phyloP scores from a whole-genome alignment of 2,329 filamentous ascomycete species.

The Cylindrodendrum hubeiense region DNA sequence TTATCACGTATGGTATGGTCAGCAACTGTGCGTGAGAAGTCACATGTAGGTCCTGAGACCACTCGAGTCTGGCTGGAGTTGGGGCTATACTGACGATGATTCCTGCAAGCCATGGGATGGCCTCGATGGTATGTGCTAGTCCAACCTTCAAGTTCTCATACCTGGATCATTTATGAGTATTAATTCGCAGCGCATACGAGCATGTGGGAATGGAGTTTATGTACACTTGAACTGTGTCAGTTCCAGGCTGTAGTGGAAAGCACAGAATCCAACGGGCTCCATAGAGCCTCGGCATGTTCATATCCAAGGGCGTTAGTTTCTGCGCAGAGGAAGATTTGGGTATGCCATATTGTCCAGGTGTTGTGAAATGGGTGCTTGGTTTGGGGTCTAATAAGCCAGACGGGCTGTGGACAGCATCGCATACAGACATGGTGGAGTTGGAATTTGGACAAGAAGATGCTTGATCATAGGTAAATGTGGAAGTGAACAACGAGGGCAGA shows the following conservation, averaged over 20 bases:
- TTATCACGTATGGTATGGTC: neutral
- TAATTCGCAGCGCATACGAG: neutral
- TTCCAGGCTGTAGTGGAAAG: neutral
- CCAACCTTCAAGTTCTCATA: neutral
- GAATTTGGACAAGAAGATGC: neutral
- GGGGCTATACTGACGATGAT: neutral
- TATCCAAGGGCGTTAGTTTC: neutral
- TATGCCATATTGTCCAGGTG: neutral
- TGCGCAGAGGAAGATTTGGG: neutral
- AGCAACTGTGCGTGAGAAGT: neutral
- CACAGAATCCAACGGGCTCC: conserved; percentile 5
- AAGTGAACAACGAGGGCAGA: neutral
- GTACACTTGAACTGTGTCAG: neutral
- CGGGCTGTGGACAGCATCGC: neutral
- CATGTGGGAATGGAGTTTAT: neutral
- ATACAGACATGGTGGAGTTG: neutral
- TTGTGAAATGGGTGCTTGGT: neutral
- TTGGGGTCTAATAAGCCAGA: neutral
- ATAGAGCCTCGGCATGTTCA: conserved; percentile 1
- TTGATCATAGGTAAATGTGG: no score
- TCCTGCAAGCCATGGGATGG: conserved; percentile 2
- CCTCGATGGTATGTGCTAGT: conserved; percentile 1
- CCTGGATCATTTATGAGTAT: neutral
- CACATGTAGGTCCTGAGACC: no score
- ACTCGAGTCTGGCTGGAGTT: neutral